Conservation (phyloP, 1,284 basidiomycete genomes). For the Sanghuangporus baumii region DNA sequence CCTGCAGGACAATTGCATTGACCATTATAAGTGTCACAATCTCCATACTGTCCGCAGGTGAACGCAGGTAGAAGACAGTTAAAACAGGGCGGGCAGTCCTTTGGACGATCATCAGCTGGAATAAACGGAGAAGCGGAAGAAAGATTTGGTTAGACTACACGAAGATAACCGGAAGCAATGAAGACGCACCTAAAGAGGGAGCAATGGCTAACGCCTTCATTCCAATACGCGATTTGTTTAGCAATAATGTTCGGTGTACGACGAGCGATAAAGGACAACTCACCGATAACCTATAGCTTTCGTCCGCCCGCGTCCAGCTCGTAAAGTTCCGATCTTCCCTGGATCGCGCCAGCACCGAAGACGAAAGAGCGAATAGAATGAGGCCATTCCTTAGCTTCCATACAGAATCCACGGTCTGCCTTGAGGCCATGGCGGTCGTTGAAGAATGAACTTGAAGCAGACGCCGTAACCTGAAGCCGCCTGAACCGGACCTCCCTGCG, state of each 20-base stretch:
- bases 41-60: conserved; percentile 80
- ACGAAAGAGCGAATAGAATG: not conserved
- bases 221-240: not conserved
- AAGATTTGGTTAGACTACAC: not conserved
- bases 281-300: conserved; percentile 16
- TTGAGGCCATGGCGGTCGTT: not conserved
- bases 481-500: not conserved
- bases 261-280: not conserved
- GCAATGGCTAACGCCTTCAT: conserved; percentile 9
- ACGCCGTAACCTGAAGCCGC: not conserved
- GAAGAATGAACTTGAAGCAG: not conserved
- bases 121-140: not conserved
- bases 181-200: conserved; percentile 1
- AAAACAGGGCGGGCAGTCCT: conserved; percentile 72
- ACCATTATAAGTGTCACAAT: conserved; percentile 84
- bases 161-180: not conserved
- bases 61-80: conserved; percentile 83
- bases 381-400: not conserved
- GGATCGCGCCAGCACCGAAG: not conserved
- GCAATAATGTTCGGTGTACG: not conserved
- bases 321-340: conserved; percentile 2
- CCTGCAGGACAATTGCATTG: conserved; percentile 89
- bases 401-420: not conserved
- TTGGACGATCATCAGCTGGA: conserved; percentile 23
- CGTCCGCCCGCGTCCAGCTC: conserved; percentile 8